Evolutionary conservation across 768 basidiomycete genomes (phyloP).

Genomic region (Boletus coccyginus): DNA sequence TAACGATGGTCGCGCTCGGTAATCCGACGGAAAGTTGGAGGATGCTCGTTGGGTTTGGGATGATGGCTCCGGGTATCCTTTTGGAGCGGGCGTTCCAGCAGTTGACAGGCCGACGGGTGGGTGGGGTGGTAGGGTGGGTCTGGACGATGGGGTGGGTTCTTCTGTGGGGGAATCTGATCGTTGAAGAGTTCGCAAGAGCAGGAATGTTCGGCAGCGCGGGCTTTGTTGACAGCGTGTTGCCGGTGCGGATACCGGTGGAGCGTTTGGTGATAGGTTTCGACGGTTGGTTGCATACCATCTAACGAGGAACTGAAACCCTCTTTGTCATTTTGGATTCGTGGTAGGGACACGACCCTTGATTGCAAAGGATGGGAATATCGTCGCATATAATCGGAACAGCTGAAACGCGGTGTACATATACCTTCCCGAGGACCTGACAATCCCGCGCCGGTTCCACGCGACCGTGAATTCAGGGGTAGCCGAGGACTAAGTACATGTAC

Average conservation of each 20-base stretch:
- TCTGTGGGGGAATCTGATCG: not conserved
- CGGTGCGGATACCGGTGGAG: not conserved
- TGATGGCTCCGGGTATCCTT: slow-evolving; percentile 1
- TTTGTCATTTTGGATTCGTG: not conserved
- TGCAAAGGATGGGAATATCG: not conserved
- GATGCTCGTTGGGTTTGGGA: slow-evolving; percentile 1
- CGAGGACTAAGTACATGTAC: not conserved
- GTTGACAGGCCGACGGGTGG: not conserved
- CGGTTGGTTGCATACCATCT: not conserved
- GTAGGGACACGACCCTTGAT: not conserved
- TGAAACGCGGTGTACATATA: too few species aligned
- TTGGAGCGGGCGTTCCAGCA: not conserved
- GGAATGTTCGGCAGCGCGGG: not conserved
- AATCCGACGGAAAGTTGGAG: not conserved
- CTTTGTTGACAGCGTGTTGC: not conserved
- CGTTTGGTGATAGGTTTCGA: not conserved
- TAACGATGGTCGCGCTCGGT: not conserved
- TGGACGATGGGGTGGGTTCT: slow-evolving; percentile 1
- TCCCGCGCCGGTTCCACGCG: too few species aligned
- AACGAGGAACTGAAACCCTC: not conserved
- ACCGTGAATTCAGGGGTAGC: too few species aligned
- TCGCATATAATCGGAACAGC: not conserved
- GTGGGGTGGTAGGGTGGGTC: not conserved
- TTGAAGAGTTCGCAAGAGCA: not conserved
- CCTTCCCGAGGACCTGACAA: too few species aligned